A percentile compares a stretch with the other conserved stretches of the same genome.
Evolutionary conservation across 495 filamentous ascomycete genomes (phyloP).

Genomic region (Halenospora varia): DNA sequence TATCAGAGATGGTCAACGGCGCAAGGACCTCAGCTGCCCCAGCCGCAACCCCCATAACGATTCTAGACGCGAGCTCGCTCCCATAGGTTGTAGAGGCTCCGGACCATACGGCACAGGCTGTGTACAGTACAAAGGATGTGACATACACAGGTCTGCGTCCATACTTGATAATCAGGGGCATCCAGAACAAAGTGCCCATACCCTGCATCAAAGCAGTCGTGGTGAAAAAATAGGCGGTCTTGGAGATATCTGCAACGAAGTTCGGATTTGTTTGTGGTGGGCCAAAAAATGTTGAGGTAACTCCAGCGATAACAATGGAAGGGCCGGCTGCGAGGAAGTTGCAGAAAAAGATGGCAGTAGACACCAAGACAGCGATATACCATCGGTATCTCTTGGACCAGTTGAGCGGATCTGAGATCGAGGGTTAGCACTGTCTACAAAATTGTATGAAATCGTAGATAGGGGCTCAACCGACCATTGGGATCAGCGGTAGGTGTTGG

Average conservation of each 20-base stretch:
- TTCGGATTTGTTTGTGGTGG: slow-evolving; percentile 17
- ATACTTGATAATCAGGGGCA: slow-evolving; percentile 51
- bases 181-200: slow-evolving; percentile 49
- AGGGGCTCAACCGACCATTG: too few species aligned
- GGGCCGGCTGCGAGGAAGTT: slow-evolving; percentile 53
- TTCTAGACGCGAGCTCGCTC: slow-evolving; percentile 40
- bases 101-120: slow-evolving; percentile 40
- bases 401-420: too few species aligned
- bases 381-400: too few species aligned
- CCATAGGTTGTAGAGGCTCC: slow-evolving; percentile 39
- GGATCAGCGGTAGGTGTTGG: too few species aligned
- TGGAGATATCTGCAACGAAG: slow-evolving; percentile 33
- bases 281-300: slow-evolving; percentile 44
- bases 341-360: slow-evolving; percentile 52
- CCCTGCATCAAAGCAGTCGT: slow-evolving; percentile 47
- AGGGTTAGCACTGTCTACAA: too few species aligned
- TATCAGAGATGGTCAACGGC: slow-evolving; percentile 49
- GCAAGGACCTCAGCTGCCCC: slow-evolving; percentile 51
- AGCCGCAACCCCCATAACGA: slow-evolving; percentile 46
- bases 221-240: slow-evolving; percentile 50
- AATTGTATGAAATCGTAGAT: too few species aligned
- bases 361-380: too few species aligned
- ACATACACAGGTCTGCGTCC: slow-evolving; percentile 52
- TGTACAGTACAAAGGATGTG: slow-evolving; percentile 41
- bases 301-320: slow-evolving; percentile 45